A percentile compares a stretch with the other conserved stretches of the same genome.
Conservation (phyloP, 129 eudicot species). For the Chrysanthemum lavandulifolium region DNA sequence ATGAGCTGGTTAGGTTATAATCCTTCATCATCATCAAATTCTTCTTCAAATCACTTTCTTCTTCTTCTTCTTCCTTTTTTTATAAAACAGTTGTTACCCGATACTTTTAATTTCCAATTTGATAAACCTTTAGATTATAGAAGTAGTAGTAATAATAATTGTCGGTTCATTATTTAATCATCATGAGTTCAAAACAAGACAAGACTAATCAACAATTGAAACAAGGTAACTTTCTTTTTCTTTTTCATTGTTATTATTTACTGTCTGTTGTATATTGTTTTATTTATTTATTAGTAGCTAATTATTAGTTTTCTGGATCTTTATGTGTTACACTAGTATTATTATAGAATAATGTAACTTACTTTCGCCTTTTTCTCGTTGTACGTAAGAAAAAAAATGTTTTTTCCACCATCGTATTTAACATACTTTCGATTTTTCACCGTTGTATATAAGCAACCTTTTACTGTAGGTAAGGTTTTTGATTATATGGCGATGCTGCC, state of each 20-base stretch:
- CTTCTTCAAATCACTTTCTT: too few species aligned
- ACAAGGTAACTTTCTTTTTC: conserved; percentile 46
- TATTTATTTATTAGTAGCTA: not conserved
- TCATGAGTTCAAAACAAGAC: conserved; percentile 53
- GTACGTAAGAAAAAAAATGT: too few species aligned
- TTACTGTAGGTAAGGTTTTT: too few species aligned
- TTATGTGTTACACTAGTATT: not conserved
- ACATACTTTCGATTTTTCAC: too few species aligned
- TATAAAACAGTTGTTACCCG: not conserved
- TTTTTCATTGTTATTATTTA: not conserved
- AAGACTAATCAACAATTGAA: conserved; percentile 69
- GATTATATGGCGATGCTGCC: too few species aligned
- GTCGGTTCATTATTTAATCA: conserved; percentile 20
- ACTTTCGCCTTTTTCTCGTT: too few species aligned
- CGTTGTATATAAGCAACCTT: too few species aligned
- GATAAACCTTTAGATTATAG: conserved; percentile 42
- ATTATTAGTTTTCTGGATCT: not conserved
- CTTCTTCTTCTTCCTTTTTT: conserved; percentile 23
- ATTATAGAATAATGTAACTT: too few species aligned
- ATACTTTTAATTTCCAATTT: conserved; percentile 31
- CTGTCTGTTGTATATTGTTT: too few species aligned
- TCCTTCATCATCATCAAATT: conserved; percentile 21
- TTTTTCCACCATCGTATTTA: too few species aligned
- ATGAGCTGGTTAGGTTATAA: conserved; percentile 79
- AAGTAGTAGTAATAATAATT: conserved; percentile 9